phyloP scores from a whole-genome alignment of 2,329 filamentous ascomycete species.

The Colletotrichum simmondsii region DNA sequence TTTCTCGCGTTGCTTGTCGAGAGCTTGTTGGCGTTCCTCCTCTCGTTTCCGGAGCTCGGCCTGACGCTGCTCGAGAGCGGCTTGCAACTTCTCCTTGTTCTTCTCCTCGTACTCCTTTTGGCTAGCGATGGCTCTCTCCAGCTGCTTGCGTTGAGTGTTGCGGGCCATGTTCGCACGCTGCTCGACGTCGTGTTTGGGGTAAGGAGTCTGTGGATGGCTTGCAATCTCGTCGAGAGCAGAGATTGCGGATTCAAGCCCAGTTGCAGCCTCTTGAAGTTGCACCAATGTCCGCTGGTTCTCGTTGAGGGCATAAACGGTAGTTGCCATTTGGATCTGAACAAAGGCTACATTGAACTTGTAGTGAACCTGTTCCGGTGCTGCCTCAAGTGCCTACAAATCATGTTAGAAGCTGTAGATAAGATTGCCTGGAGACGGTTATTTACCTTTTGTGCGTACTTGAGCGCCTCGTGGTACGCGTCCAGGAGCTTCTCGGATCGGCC shows the following conservation, averaged over 20 bases:
- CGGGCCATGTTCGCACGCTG: conserved; percentile 97
- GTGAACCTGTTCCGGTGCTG: conserved; percentile 85
- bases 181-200: conserved; percentile 90
- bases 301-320: conserved; percentile 77
- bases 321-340: conserved; percentile 93
- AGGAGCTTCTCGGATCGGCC: conserved; percentile 72
- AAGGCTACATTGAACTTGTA: conserved; percentile 99
- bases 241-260: conserved; percentile 88
- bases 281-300: conserved; percentile 82
- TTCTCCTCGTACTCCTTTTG: conserved; percentile 94
- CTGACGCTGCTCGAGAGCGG: conserved; percentile 83
- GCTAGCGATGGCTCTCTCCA: conserved; percentile 84
- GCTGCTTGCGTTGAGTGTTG: conserved; percentile 92
- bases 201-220: conserved; percentile 76
- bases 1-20: conserved; percentile 77
- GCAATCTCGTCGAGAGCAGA: conserved; percentile 74
- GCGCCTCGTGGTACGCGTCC: conserved; percentile 66
- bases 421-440: neutral
- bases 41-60: conserved; percentile 83
- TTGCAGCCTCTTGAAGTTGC: conserved; percentile 83
- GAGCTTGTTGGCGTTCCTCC: conserved; percentile 75
- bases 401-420: conserved; percentile 37
- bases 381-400: conserved; percentile 71
- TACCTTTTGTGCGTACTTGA: conserved; percentile 74
- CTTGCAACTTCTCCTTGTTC: conserved; percentile 87